Percentiles rank a stretch among this genome's conserved stretches.
phyloP scores from a whole-genome alignment of 805 yeast species.

The Metschnikowia henanensis region DNA sequence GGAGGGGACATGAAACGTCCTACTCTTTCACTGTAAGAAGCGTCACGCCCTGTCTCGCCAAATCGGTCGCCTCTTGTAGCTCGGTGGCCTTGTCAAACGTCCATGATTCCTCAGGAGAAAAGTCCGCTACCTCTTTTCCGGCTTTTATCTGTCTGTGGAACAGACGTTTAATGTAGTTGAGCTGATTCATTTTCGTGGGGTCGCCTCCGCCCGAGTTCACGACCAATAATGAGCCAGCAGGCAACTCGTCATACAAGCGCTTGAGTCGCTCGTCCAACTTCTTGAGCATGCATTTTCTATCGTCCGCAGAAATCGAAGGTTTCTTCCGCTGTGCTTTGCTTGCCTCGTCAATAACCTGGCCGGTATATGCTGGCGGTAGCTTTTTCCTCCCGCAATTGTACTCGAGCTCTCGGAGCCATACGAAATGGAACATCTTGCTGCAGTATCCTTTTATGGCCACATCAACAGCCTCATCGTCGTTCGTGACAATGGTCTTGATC shows the following conservation, averaged over 20 bases:
- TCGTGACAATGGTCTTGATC: conserved; percentile 40
- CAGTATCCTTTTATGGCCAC: conserved; percentile 35
- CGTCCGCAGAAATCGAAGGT: conserved; percentile 7
- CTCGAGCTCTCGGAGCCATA: conserved; percentile 61
- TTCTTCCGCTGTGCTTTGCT: conserved; percentile 11
- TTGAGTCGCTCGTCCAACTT: conserved; percentile 46
- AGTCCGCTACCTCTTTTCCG: conserved; percentile 43
- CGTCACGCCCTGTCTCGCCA: conserved; percentile 62
- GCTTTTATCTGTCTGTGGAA: conserved; percentile 45
- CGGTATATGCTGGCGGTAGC: conserved; percentile 23
- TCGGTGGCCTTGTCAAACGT: conserved; percentile 47
- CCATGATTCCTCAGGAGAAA: conserved; percentile 49
- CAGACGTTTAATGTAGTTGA: conserved; percentile 44
- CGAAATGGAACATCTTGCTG: conserved; percentile 48
- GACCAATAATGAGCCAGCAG: conserved; percentile 59
- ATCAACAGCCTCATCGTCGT: conserved; percentile 62
- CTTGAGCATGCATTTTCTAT: conserved; percentile 20
- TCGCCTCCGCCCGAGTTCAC: conserved; percentile 66
- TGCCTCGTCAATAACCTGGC: conserved; percentile 11
- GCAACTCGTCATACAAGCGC: conserved; percentile 50
- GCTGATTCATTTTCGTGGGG: conserved; percentile 46
- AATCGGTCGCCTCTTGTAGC: conserved; percentile 45
- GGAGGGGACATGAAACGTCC: neutral
- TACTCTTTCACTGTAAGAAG: conserved; percentile 40
- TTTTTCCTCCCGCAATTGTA: conserved; percentile 31